These are phyloP conservation scores for Plenodomus lindquistii DNA, from an alignment of 2,329 filamentous ascomycete species.

Conservation along the genomic window DNA sequence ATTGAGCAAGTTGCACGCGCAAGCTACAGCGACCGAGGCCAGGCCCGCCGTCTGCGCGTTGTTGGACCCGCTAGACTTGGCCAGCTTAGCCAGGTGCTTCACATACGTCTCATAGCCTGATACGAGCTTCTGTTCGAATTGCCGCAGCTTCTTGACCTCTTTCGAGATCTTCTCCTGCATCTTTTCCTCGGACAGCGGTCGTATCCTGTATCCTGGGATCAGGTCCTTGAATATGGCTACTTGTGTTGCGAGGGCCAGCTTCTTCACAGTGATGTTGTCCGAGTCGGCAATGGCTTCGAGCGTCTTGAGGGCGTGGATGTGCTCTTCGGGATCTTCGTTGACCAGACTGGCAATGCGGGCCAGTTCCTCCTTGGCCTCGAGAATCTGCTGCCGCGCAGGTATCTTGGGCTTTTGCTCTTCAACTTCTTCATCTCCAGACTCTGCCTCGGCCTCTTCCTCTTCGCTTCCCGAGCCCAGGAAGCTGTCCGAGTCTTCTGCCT, in stretches of 20 bases:
- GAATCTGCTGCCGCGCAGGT: slow-evolving; percentile 76
- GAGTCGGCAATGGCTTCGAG: slow-evolving; percentile 75
- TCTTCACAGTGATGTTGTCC: slow-evolving; percentile 73
- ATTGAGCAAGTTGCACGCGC: slow-evolving; percentile 78
- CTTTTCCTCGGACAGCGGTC: slow-evolving; percentile 75
- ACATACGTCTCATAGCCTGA: slow-evolving; percentile 84
- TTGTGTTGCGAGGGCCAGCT: slow-evolving; percentile 84
- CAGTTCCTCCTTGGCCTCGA: slow-evolving; percentile 88
- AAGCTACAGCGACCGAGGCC: slow-evolving; percentile 78
- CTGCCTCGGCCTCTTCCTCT: slow-evolving; percentile 51
- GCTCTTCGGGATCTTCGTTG: slow-evolving; percentile 92
- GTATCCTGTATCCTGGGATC: slow-evolving; percentile 94
- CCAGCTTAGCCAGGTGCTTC: slow-evolving; percentile 70
- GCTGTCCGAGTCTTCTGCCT: slow-evolving; percentile 61
- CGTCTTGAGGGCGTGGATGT: slow-evolving; percentile 76
- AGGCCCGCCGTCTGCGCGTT: slow-evolving; percentile 52
- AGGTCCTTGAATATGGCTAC: slow-evolving; percentile 92
- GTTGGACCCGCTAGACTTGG: slow-evolving; percentile 58
- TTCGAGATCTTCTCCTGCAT: slow-evolving; percentile 83
- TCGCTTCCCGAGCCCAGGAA: slow-evolving; percentile 65
- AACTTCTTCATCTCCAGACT: slow-evolving; percentile 44
- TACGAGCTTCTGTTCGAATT: slow-evolving; percentile 87
- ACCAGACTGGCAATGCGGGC: slow-evolving; percentile 78
- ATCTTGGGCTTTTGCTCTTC: slow-evolving; percentile 64
- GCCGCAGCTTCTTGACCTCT: slow-evolving; percentile 79